A percentile compares a stretch with the other conserved stretches of the same genome.
phyloP scores from a whole-genome alignment of 2,329 filamentous ascomycete species.

The Neofusicoccum parvum region DNA sequence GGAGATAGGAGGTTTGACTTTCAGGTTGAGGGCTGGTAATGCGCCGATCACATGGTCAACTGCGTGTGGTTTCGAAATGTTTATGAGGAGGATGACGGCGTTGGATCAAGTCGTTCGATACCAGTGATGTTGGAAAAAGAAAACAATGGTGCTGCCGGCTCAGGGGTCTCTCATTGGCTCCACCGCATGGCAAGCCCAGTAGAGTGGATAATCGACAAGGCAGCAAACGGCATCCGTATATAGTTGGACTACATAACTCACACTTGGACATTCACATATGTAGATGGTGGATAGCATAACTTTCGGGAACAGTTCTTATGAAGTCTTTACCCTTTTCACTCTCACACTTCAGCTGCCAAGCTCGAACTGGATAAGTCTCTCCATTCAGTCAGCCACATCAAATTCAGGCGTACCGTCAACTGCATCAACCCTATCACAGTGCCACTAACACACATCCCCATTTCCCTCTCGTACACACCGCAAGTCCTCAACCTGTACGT shows the following conservation, averaged over 20 bases:
- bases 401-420: not conserved
- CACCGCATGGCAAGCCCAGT: not conserved
- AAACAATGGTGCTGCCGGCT: not conserved
- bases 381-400: not conserved
- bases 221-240: not conserved
- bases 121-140: not conserved
- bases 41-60: too few species aligned
- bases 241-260: not conserved
- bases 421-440: not conserved
- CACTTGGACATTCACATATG: not conserved
- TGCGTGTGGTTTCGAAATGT: not conserved
- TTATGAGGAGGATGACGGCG: not conserved
- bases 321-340: not conserved
- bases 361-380: not conserved
- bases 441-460: not conserved
- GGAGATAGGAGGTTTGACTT: slow-evolving; percentile 53
- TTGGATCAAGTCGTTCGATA: not conserved
- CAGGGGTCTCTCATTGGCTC: not conserved
- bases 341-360: not conserved
- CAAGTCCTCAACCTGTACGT: not conserved
- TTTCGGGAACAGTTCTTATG: not conserved
- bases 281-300: not conserved
- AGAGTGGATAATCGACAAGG: not conserved
- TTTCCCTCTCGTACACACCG: not conserved
- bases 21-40: slow-evolving; percentile 47